A percentile compares a stretch with the other conserved stretches of the same genome.
Conservation (phyloP, 345 rosid genomes). For the Eucalyptus shirleyi region DNA sequence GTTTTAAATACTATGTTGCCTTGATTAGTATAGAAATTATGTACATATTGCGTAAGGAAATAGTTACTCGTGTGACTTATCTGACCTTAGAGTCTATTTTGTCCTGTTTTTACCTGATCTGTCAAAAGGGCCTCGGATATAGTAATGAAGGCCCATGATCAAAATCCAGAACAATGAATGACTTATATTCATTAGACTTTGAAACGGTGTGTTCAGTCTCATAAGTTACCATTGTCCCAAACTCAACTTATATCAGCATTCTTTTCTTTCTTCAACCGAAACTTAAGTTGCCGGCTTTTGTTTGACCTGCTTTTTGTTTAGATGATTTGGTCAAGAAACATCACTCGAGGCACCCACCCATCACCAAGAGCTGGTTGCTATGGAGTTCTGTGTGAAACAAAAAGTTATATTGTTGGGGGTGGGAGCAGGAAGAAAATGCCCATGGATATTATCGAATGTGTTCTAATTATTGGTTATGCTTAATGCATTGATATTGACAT, state of each 20-base stretch:
- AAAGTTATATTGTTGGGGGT: conserved; percentile 95
- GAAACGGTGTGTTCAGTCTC: conserved; percentile 45
- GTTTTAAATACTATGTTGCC: not conserved
- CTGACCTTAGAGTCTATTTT: not conserved
- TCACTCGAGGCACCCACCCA: conserved; percentile 83
- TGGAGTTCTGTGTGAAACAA: conserved; percentile 81
- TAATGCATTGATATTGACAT: not conserved
- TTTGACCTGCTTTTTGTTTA: not conserved
- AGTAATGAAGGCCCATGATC: conserved; percentile 6
- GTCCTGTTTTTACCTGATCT: not conserved
- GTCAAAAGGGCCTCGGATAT: not conserved
- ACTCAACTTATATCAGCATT: not conserved
- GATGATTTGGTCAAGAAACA: conserved; percentile 98
- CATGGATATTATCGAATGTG: too few species aligned
- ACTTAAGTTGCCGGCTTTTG: not conserved
- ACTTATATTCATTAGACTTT: conserved; percentile 91
- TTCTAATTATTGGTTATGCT: too few species aligned
- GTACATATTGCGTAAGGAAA: not conserved
- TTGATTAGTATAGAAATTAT: not conserved
- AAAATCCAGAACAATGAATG: conserved; percentile 73
- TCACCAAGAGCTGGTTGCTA: conserved; percentile 89
- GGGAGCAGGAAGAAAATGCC: conserved; percentile 76
- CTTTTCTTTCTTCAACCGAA: not conserved
- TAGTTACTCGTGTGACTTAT: not conserved
- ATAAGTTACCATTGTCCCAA: not conserved